These are phyloP conservation scores for Sarocladium strictum DNA, from an alignment of 2,329 filamentous ascomycete species.

Conservation along the genomic window DNA sequence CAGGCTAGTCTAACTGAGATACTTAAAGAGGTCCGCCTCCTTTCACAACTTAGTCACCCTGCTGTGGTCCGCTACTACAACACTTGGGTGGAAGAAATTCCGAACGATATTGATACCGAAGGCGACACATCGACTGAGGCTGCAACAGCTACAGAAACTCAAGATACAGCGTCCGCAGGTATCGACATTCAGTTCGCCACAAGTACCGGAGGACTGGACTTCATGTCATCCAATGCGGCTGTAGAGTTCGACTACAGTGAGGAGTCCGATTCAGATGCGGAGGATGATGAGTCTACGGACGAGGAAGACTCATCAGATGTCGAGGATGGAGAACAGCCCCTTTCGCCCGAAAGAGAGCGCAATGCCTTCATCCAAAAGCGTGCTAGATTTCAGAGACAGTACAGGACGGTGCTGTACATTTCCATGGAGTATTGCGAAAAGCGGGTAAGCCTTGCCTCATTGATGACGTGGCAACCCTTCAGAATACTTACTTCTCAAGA, in stretches of 20 bases:
- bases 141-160: slow-evolving; percentile 33
- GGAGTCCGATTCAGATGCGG: slow-evolving; percentile 40
- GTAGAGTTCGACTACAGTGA: slow-evolving; percentile 65
- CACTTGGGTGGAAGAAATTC: slow-evolving; percentile 80
- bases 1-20: slow-evolving; percentile 75
- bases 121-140: slow-evolving; percentile 49
- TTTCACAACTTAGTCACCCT: slow-evolving; percentile 91
- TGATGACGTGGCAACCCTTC: not conserved
- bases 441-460: slow-evolving; percentile 45
- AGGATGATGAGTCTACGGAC: slow-evolving; percentile 39
- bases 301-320: slow-evolving; percentile 35
- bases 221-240: slow-evolving; percentile 80
- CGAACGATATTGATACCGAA: slow-evolving; percentile 48
- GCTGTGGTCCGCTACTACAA: slow-evolving; percentile 85
- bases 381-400: slow-evolving; percentile 41
- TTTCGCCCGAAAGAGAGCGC: slow-evolving; percentile 26
- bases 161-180: slow-evolving; percentile 32
- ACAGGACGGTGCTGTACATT: slow-evolving; percentile 80
- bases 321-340: slow-evolving; percentile 23
- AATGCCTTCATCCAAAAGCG: slow-evolving; percentile 23
- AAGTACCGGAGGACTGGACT: slow-evolving; percentile 80
- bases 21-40: slow-evolving; percentile 75
- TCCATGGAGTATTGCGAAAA: slow-evolving; percentile 99
- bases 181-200: slow-evolving; percentile 54
- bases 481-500: slow-evolving; percentile 33